Evolutionary conservation across 805 yeast species (phyloP).

Genomic region (Lachancea fermentati): DNA sequence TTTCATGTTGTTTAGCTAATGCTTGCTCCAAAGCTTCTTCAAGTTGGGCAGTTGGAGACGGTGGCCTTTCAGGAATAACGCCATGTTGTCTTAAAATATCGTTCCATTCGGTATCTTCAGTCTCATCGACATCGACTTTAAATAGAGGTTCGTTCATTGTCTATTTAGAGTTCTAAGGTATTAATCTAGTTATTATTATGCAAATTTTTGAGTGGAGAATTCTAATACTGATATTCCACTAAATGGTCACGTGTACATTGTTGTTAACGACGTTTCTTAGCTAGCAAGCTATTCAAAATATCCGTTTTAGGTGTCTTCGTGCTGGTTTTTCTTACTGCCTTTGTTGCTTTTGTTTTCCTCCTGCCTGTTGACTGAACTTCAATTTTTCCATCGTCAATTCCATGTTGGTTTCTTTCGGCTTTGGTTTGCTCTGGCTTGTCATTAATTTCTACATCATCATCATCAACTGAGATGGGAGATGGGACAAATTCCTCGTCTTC

Average conservation of each 20-base stretch:
- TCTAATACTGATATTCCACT: no score
- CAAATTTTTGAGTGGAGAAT: no score
- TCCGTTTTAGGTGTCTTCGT: conserved; percentile 30
- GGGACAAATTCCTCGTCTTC: conserved; percentile 11
- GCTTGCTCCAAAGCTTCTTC: conserved; percentile 89
- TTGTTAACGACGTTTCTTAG: conserved; percentile 27
- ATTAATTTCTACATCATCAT: neutral
- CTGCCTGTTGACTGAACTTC: neutral
- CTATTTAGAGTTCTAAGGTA: no score
- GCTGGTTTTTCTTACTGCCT: conserved; percentile 6
- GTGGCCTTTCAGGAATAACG: conserved; percentile 85
- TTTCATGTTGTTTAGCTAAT: conserved; percentile 69
- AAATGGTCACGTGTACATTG: no score
- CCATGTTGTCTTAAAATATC: conserved; percentile 89
- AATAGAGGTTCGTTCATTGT: conserved; percentile 49
- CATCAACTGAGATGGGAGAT: conserved; percentile 14
- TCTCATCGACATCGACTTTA: conserved; percentile 86
- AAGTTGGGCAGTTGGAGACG: conserved; percentile 78
- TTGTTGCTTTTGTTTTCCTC: conserved; percentile 7
- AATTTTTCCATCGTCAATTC: neutral
- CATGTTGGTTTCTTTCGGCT: conserved; percentile 1
- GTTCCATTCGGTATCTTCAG: conserved; percentile 98
- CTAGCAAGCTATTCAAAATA: conserved; percentile 23
- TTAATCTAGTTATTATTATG: no score
- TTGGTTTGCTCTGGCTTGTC: neutral